Percentiles rank a stretch among this genome's conserved stretches.
Evolutionary conservation across 352 stramenopile species (phyloP).

Genomic region (Phytophthora citricola): DNA sequence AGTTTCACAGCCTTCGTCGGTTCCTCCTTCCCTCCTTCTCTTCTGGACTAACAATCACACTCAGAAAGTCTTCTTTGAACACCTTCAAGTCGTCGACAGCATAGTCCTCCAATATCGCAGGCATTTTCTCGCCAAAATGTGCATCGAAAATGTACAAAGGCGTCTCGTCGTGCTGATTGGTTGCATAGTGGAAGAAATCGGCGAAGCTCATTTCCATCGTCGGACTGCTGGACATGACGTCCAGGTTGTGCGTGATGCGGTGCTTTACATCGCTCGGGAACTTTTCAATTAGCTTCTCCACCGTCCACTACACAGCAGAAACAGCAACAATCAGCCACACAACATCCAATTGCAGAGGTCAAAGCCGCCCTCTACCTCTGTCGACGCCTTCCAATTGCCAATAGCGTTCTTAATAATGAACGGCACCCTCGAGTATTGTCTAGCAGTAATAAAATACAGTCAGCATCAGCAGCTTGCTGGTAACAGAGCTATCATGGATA

Average conservation of each 20-base stretch:
- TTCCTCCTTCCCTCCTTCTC: constrained; percentile 20
- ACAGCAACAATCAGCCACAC: constrained; percentile 6
- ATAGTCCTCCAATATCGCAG: constrained; percentile 74
- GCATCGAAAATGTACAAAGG: constrained; percentile 90
- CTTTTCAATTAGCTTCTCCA: constrained; percentile 59
- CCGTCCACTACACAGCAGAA: constrained; percentile 62
- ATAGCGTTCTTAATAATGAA: constrained; percentile 84
- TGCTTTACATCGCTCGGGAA: constrained; percentile 60
- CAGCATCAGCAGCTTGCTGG: constrained; percentile 12
- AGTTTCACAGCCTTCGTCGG: constrained; percentile 35
- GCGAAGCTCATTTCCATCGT: constrained; percentile 81
- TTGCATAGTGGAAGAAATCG: constrained; percentile 74
- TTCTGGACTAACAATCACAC: constrained; percentile 31
- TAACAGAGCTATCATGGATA: not conserved
- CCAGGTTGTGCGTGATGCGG: constrained; percentile 85
- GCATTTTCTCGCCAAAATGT: constrained; percentile 86
- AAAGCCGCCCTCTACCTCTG: constrained; percentile 42
- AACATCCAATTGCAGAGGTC: not conserved
- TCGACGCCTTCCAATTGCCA: constrained; percentile 71
- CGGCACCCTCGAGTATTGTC: constrained; percentile 69
- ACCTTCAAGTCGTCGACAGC: constrained; percentile 62
- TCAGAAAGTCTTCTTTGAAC: constrained; percentile 83
- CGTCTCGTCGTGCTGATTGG: constrained; percentile 80
- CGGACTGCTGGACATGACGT: constrained; percentile 57
- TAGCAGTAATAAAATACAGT: constrained; percentile 27